Conservation (phyloP, 1,284 basidiomycete genomes). For the Mycosarcoma maydis region DNA sequence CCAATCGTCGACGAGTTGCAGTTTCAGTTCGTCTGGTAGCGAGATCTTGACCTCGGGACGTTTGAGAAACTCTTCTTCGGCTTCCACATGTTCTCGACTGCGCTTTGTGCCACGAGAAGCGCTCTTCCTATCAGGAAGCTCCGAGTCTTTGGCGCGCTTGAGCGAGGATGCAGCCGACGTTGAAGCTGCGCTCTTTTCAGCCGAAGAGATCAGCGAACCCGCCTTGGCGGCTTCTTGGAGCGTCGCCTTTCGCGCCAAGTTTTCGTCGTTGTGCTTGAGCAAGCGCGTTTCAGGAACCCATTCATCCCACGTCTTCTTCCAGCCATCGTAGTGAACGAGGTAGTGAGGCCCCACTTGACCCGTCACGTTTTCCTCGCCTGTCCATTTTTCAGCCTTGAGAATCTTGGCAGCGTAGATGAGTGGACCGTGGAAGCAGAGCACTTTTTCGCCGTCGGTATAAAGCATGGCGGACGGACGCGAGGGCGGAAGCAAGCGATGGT, state of each 20-base stretch:
- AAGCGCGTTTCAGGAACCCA: slow-evolving; percentile 88
- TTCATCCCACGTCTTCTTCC: slow-evolving; percentile 99
- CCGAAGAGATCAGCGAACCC: slow-evolving; percentile 56
- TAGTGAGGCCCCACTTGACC: slow-evolving; percentile 82
- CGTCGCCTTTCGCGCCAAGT: no score
- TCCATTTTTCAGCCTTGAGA: slow-evolving; percentile 81
- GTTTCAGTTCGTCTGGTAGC: slow-evolving; percentile 88
- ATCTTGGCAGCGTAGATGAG: slow-evolving; percentile 95
- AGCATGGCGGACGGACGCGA: no score
- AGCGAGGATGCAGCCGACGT: no score
- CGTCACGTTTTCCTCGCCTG: slow-evolving; percentile 74
- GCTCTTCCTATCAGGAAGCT: no score
- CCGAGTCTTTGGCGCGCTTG: no score
- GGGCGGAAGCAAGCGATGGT: no score
- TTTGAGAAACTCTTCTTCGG: slow-evolving; percentile 72
- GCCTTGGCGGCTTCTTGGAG: slow-evolving; percentile 66
- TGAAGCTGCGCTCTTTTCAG: no score
- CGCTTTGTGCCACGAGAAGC: no score
- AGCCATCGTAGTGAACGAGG: slow-evolving; percentile 98
- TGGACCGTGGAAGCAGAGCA: slow-evolving; percentile 92
- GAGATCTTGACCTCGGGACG: slow-evolving; percentile 89
- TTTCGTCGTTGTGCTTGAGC: slow-evolving; percentile 83
- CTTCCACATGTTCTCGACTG: slow-evolving; percentile 44
- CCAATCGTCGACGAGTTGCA: slow-evolving; percentile 95
- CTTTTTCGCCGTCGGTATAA: slow-evolving; percentile 77